A percentile compares a stretch with the other conserved stretches of the same genome.
These are phyloP conservation scores for Corylus heterophylla DNA, from an alignment of 306 rosid species.

Conservation along the genomic window DNA sequence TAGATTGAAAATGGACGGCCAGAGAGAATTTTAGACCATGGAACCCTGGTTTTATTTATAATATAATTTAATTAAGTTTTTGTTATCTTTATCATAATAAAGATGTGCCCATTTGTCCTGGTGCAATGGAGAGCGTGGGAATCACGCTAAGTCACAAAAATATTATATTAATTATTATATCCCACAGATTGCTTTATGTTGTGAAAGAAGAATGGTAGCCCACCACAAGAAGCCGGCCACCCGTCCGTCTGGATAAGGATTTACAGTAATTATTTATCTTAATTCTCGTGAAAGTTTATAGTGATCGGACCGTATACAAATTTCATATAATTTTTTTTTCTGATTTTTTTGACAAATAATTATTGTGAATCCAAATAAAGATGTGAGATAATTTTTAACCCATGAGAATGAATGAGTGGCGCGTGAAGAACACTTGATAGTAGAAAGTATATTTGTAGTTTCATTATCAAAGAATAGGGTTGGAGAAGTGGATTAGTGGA, in stretches of 20 bases:
- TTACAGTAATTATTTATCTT: too few relatives aligned
- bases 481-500: conserved; percentile 51
- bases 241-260: too few relatives aligned
- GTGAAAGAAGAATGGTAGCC: conserved; percentile 8
- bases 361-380: too few relatives aligned
- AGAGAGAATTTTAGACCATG: conserved; percentile 24
- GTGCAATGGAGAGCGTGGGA: conserved; percentile 26
- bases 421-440: background rate
- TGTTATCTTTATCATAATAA: conserved; percentile 22
- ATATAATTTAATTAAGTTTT: background rate
- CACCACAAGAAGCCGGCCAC: background rate
- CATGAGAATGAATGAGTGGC: background rate
- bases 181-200: conserved; percentile 19
- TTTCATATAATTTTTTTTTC: too few relatives aligned
- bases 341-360: too few relatives aligned
- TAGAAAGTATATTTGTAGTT: background rate
- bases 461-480: conserved; percentile 30
- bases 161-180: background rate
- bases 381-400: background rate
- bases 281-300: too few relatives aligned
- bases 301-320: too few relatives aligned
- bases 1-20: conserved; percentile 40
- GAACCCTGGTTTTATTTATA: conserved; percentile 14
- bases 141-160: conserved; percentile 19
- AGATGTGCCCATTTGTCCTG: background rate